Evolutionary conservation across 305 asterid genomes (phyloP).

Genomic region (Fraxinus angustifolia): DNA sequence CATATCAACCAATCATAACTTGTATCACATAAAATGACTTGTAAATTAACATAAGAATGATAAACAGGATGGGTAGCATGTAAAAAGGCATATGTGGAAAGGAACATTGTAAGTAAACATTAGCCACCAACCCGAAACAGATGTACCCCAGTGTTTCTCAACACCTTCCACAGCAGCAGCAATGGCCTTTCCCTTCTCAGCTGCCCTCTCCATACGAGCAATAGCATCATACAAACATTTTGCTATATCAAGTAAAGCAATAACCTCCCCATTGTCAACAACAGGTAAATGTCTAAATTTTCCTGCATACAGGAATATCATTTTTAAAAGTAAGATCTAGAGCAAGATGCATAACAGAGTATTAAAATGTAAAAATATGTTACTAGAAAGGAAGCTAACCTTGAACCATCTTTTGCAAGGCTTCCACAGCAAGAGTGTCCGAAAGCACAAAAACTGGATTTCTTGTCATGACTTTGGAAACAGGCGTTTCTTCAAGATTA

Average conservation of each 20-base stretch:
- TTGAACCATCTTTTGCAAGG: conserved; percentile 97
- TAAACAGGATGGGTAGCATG: conserved; percentile 1
- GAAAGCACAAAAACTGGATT: conserved; percentile 94
- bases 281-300: conserved; percentile 95
- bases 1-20: conserved; percentile 16
- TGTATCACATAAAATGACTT: conserved; percentile 13
- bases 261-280: conserved; percentile 91
- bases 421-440: conserved; percentile 96
- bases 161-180: conserved; percentile 99
- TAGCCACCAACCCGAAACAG: conserved; percentile 65
- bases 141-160: conserved; percentile 96
- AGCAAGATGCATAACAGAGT: conserved; percentile 4
- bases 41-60: conserved; percentile 10
- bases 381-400: conserved; percentile 40
- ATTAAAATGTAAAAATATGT: not conserved
- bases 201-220: conserved; percentile 95
- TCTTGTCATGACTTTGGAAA: conserved; percentile 87
- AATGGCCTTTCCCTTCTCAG: conserved; percentile 98
- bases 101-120: conserved; percentile 11
- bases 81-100: conserved; percentile 2
- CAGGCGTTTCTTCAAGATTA: conserved; percentile 79
- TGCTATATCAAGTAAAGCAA: conserved; percentile 91
- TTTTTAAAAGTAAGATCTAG: conserved; percentile 1
- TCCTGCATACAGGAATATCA: conserved; percentile 43
- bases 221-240: conserved; percentile 95